phyloP scores from a whole-genome alignment of 345 rosid genomes.

The Odontarrhena argentea region DNA sequence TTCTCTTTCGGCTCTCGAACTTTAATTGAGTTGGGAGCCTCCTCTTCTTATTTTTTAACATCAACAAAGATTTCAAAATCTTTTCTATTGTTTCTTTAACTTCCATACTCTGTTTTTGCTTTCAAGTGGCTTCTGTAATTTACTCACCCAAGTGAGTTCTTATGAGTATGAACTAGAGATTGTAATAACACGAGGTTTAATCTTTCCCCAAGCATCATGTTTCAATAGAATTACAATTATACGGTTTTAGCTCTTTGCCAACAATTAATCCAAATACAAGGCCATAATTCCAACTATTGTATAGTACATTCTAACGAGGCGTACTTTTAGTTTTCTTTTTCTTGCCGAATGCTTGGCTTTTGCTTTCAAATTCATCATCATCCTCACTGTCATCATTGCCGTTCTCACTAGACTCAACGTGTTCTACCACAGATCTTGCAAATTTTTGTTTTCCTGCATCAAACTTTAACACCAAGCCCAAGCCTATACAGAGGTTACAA shows the following conservation, averaged over 20 bases:
- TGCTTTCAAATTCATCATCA: conserved; percentile 51
- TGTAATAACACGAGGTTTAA: conserved; percentile 27
- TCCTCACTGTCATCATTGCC: conserved; percentile 40
- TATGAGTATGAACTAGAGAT: conserved; percentile 25
- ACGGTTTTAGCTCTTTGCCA: conserved; percentile 2
- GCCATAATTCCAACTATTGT: conserved; percentile 2
- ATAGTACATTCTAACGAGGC: conserved; percentile 24
- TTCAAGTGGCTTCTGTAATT: conserved; percentile 30
- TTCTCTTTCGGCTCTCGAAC: background rate
- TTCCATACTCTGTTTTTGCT: conserved; percentile 17
- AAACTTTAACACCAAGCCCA: conserved; percentile 73
- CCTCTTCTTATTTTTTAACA: conserved; percentile 27
- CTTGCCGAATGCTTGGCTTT: conserved; percentile 47
- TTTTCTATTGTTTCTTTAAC: conserved; percentile 10
- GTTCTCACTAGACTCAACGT: conserved; percentile 28
- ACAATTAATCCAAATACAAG: conserved; percentile 29
- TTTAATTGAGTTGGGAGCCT: conserved; percentile 1
- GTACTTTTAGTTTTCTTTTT: conserved; percentile 31
- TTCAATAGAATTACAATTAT: background rate
- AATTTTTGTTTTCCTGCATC: conserved; percentile 58
- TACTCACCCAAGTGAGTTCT: conserved; percentile 27
- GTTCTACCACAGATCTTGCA: conserved; percentile 40
- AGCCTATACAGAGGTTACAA: conserved; percentile 42
- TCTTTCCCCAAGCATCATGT: conserved; percentile 3
- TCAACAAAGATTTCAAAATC: conserved; percentile 17